Conservation (phyloP, 148 eudicot species). For the Chenopodium formosanum region DNA sequence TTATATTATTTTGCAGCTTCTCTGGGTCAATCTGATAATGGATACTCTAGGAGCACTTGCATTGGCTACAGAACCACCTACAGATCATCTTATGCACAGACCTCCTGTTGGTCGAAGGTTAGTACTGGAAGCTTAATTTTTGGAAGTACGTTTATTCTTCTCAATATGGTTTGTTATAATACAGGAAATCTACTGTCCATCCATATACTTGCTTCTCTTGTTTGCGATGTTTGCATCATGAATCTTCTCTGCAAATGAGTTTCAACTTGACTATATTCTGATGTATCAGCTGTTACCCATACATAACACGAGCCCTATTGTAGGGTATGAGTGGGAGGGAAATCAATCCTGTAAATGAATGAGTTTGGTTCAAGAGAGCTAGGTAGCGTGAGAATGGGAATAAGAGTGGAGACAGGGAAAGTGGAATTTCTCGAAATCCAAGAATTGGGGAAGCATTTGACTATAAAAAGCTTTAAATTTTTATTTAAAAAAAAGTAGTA, state of each 20-base stretch:
- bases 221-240: background rate
- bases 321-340: background rate
- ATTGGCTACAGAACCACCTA: constrained; percentile 98
- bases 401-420: too few species aligned
- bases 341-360: background rate
- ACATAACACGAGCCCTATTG: background rate
- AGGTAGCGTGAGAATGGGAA: background rate
- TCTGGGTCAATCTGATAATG: constrained; percentile 97
- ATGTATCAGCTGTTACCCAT: background rate
- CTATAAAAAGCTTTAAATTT: too few species aligned
- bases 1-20: constrained; percentile 50
- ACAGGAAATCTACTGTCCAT: background rate
- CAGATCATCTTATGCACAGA: constrained; percentile 84
- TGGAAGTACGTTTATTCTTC: background rate
- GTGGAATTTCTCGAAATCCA: background rate
- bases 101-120: constrained; percentile 94
- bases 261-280: background rate
- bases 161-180: background rate
- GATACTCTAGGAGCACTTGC: constrained; percentile 98
- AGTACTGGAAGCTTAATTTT: constrained; percentile 18
- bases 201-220: background rate
- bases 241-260: background rate
- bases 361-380: background rate
- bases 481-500: background rate
- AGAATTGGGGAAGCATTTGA: background rate